A percentile compares a stretch with the other conserved stretches of the same genome.
These are phyloP conservation scores for Fusarium floridanum DNA, from an alignment of 2,329 filamentous ascomycete species.

Conservation along the genomic window DNA sequence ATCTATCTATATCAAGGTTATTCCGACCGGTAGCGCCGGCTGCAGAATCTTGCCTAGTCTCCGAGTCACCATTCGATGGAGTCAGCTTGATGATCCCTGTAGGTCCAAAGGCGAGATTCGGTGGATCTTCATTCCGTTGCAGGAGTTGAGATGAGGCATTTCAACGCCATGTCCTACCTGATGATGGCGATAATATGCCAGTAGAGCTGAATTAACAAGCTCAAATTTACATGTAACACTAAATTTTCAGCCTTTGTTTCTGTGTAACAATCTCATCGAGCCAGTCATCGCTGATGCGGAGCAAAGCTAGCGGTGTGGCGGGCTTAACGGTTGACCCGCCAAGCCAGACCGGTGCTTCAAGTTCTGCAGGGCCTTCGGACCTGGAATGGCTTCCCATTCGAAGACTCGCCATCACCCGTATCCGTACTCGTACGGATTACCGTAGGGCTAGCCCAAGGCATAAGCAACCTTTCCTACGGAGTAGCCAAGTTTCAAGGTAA, in stretches of 20 bases:
- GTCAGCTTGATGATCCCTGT: not conserved
- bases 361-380: not conserved
- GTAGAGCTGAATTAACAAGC: not conserved
- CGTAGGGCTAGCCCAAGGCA: not conserved
- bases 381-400: not conserved
- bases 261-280: not conserved
- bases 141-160: not conserved
- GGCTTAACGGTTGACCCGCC: not conserved
- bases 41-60: not conserved
- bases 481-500: not conserved
- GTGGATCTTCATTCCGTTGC: not conserved
- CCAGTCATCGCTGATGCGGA: not conserved
- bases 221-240: not conserved
- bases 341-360: not conserved
- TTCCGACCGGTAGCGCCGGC: not conserved
- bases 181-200: not conserved
- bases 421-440: not conserved
- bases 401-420: not conserved
- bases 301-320: not conserved
- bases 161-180: not conserved
- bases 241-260: not conserved
- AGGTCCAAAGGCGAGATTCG: not conserved
- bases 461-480: not conserved
- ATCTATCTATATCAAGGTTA: not conserved
- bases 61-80: not conserved